Evolutionary conservation across 1,284 basidiomycete genomes (phyloP).

Genomic region (Stereum hirsutum): DNA sequence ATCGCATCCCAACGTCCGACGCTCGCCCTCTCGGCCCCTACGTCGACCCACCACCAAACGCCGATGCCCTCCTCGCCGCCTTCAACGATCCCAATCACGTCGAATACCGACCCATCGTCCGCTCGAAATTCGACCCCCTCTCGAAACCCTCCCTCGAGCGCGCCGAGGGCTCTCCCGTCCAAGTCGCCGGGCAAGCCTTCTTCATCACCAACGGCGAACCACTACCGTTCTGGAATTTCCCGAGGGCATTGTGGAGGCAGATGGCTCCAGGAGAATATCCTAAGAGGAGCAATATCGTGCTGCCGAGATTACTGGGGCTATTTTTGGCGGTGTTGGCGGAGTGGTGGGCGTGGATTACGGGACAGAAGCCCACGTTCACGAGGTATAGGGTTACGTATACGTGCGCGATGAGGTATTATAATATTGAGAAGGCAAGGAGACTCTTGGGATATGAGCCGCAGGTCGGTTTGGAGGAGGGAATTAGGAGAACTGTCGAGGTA

Average conservation of each 20-base stretch:
- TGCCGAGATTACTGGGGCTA: constrained; percentile 64
- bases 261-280: constrained; percentile 31
- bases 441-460: constrained; percentile 91
- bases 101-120: constrained; percentile 50
- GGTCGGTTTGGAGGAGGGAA: constrained; percentile 84
- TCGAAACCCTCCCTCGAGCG: constrained; percentile 44
- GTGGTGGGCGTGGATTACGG: constrained; percentile 65
- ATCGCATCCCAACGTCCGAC: constrained; percentile 67
- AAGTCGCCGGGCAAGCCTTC: constrained; percentile 90
- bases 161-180: constrained; percentile 36
- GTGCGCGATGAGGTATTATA: constrained; percentile 78
- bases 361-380: constrained; percentile 88
- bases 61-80: constrained; percentile 46
- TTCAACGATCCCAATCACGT: constrained; percentile 41
- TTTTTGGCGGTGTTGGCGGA: constrained; percentile 67
- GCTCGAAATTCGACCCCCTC: constrained; percentile 70
- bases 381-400: constrained; percentile 76
- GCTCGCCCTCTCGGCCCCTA: constrained; percentile 79
- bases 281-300: constrained; percentile 33
- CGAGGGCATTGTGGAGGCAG: constrained; percentile 72
- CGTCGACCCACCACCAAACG: constrained; percentile 49
- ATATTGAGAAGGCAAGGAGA: constrained; percentile 91
- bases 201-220: constrained; percentile 99
- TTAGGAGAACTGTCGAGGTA: constrained; percentile 72
- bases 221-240: constrained; percentile 94